Percentiles rank a stretch among this genome's conserved stretches.
Evolutionary conservation across 495 filamentous ascomycete species (phyloP).

Genomic region (Penicillium maclennaniae): DNA sequence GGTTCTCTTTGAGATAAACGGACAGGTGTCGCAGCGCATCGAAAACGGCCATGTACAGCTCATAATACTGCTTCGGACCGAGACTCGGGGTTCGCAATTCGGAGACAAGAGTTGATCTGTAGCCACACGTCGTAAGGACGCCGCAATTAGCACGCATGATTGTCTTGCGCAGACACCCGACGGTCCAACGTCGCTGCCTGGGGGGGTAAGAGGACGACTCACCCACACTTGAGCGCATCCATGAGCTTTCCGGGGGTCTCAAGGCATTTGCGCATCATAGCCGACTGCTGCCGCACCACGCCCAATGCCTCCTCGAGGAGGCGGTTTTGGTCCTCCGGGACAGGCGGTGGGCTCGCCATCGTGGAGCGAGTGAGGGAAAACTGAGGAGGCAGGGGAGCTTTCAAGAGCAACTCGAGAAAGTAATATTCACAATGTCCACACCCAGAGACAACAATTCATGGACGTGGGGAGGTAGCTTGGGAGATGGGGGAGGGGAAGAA

Average conservation of each 20-base stretch:
- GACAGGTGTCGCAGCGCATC: slow-evolving; percentile 96
- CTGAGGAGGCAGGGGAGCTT: slow-evolving; percentile 7
- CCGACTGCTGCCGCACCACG: slow-evolving; percentile 93
- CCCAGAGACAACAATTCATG: slow-evolving; percentile 12
- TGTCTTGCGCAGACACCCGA: slow-evolving; percentile 7
- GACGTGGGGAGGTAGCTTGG: neutral
- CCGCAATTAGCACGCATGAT: slow-evolving; percentile 14
- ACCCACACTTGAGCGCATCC: slow-evolving; percentile 99
- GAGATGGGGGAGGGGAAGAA: slow-evolving; percentile 2
- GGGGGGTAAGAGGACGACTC: slow-evolving; percentile 22
- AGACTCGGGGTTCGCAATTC: slow-evolving; percentile 94
- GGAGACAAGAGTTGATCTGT: slow-evolving; percentile 92
- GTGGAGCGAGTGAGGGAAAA: slow-evolving; percentile 22
- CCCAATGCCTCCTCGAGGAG: slow-evolving; percentile 95
- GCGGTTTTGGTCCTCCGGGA: slow-evolving; percentile 85
- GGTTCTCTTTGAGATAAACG: slow-evolving; percentile 92
- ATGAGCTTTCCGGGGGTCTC: slow-evolving; percentile 98
- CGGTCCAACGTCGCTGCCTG: slow-evolving; percentile 33
- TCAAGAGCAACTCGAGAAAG: neutral
- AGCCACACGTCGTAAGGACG: slow-evolving; percentile 6
- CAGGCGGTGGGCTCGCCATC: slow-evolving; percentile 60
- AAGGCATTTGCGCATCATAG: slow-evolving; percentile 93
- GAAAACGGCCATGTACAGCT: slow-evolving; percentile 98
- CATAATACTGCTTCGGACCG: slow-evolving; percentile 98
- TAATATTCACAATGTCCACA: neutral